A percentile compares a stretch with the other conserved stretches of the same genome.
These are phyloP conservation scores for Globisporangium cystogenes DNA, from an alignment of 352 stramenopile species.

Conservation along the genomic window DNA sequence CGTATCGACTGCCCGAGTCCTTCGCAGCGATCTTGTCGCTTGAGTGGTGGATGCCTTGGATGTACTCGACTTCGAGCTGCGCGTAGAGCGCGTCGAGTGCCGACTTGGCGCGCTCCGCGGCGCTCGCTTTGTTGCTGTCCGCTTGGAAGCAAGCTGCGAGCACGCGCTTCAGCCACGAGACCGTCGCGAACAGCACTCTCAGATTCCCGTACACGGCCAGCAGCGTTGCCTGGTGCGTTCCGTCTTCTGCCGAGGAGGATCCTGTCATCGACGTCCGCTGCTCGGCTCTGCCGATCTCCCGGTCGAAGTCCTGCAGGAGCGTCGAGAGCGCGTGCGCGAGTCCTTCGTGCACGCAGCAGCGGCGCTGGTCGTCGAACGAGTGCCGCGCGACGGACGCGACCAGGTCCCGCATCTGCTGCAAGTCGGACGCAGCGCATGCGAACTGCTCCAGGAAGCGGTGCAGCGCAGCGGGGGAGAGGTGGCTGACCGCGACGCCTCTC, in stretches of 20 bases:
- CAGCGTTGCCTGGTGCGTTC: constrained; percentile 27
- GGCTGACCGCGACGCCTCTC: constrained; percentile 23
- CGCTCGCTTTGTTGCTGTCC: constrained; percentile 21
- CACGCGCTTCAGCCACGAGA: constrained; percentile 36
- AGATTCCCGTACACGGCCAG: constrained; percentile 33
- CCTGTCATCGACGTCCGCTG: not conserved
- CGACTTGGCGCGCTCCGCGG: constrained; percentile 30
- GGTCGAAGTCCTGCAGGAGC: constrained; percentile 19
- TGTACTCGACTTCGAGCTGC: constrained; percentile 29
- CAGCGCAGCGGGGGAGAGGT: constrained; percentile 46
- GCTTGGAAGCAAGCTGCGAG: constrained; percentile 27
- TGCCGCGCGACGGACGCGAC: not conserved
- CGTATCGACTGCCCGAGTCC: constrained; percentile 19
- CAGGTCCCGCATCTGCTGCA: constrained; percentile 50
- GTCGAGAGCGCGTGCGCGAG: constrained; percentile 35
- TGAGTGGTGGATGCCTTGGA: constrained; percentile 22
- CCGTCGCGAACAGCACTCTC: constrained; percentile 31
- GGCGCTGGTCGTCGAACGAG: constrained; percentile 12
- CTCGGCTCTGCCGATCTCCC: constrained; percentile 15
- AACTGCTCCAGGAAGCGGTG: constrained; percentile 25
- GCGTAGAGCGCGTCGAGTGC: constrained; percentile 39
- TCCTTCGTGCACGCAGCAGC: constrained; percentile 36
- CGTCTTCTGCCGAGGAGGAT: not conserved
- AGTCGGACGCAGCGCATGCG: constrained; percentile 25
- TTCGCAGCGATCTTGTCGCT: not conserved